phyloP scores from a whole-genome alignment of 2,329 filamentous ascomycete genomes.

The Diplocarpon rosae region DNA sequence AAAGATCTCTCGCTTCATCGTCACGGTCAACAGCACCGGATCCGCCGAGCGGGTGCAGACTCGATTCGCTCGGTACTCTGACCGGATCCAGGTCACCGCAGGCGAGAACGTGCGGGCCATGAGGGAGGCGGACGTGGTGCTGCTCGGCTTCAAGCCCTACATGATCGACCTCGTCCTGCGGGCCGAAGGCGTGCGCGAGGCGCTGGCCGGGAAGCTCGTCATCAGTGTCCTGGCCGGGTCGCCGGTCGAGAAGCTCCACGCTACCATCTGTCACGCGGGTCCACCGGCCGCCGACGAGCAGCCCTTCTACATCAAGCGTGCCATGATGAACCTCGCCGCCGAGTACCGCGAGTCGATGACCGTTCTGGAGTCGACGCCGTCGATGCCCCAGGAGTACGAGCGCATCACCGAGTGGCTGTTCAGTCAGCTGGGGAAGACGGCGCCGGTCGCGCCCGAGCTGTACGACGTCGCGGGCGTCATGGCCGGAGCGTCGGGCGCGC shows the following conservation, averaged over 20 bases:
- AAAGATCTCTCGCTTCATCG: constrained; percentile 28
- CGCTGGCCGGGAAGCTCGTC: constrained; percentile 68
- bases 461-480: constrained; percentile 68
- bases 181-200: constrained; percentile 56
- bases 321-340: constrained; percentile 77
- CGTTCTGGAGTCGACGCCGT: constrained; percentile 43
- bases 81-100: constrained; percentile 24
- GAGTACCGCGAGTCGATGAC: constrained; percentile 74
- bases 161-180: constrained; percentile 58
- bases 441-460: constrained; percentile 51
- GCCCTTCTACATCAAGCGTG: constrained; percentile 55
- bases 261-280: constrained; percentile 32
- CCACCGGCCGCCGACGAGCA: neutral
- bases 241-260: constrained; percentile 55
- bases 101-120: constrained; percentile 58
- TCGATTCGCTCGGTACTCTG: constrained; percentile 25
- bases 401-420: constrained; percentile 67
- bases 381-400: constrained; percentile 43
- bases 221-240: constrained; percentile 76
- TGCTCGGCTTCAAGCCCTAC: constrained; percentile 74
- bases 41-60: constrained; percentile 28
- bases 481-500: constrained; percentile 64
- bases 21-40: constrained; percentile 31
- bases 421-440: constrained; percentile 58
- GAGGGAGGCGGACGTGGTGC: constrained; percentile 58